phyloP scores from a whole-genome alignment of 2,329 filamentous ascomycete species.

The Zymoseptoria passerinii region DNA sequence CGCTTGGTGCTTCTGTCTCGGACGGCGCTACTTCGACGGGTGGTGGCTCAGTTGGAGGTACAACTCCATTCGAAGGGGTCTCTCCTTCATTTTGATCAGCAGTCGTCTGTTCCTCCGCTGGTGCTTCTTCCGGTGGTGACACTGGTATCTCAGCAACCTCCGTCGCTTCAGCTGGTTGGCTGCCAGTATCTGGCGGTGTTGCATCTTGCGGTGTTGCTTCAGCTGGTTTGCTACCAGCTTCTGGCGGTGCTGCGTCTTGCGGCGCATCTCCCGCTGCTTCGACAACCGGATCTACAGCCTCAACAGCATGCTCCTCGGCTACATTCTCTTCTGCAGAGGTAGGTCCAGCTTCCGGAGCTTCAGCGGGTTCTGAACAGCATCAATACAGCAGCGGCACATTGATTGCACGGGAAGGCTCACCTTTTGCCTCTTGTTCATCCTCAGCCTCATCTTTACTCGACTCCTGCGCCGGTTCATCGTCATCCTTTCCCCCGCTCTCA shows the following conservation, averaged over 20 bases:
- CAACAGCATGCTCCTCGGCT: background rate
- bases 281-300: background rate
- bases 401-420: too few species aligned
- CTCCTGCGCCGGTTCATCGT: background rate
- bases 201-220: background rate
- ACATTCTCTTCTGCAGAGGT: background rate
- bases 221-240: background rate
- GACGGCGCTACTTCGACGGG: background rate
- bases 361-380: background rate
- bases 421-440: slow-evolving; percentile 1
- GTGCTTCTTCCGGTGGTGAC: background rate
- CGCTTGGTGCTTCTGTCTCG: background rate
- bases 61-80: background rate
- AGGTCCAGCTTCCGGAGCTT: background rate
- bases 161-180: background rate
- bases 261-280: background rate
- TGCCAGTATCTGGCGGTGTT: background rate
- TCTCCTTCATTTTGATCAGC: background rate
- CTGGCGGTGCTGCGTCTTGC: background rate
- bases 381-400: too few species aligned
- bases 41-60: background rate
- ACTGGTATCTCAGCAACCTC: background rate
- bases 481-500: background rate
- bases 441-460: background rate
- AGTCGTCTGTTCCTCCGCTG: background rate